Evolutionary conservation across 2,329 filamentous ascomycete genomes (phyloP).

Genomic region (Clonostachys sp.): DNA sequence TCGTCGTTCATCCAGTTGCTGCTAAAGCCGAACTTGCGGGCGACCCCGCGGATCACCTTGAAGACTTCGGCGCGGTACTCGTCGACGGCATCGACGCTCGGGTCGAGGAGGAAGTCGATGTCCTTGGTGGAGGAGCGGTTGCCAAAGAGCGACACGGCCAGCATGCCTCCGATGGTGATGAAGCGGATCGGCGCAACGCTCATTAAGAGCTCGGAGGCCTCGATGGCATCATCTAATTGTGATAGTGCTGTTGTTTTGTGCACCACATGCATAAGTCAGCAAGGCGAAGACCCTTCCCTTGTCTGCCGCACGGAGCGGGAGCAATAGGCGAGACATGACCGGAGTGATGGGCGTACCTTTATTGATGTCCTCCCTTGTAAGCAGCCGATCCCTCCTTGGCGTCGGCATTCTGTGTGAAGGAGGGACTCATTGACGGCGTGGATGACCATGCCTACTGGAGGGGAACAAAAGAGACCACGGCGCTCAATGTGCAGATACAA

Average conservation of each 20-base stretch:
- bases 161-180: slow-evolving; percentile 10
- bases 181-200: slow-evolving; percentile 14
- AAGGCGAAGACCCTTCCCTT: too few species aligned
- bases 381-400: too few species aligned
- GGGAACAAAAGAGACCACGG: too few species aligned
- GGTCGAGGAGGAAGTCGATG: slow-evolving; percentile 12
- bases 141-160: slow-evolving; percentile 11
- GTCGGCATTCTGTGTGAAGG: too few species aligned
- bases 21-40: not conserved
- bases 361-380: too few species aligned
- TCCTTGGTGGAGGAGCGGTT: slow-evolving; percentile 8
- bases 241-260: not conserved
- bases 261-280: too few species aligned
- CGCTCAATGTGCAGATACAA: too few species aligned
- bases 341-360: too few species aligned
- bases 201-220: slow-evolving; percentile 9
- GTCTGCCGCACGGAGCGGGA: too few species aligned
- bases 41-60: slow-evolving; percentile 5
- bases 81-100: slow-evolving; percentile 11
- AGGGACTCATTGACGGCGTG: too few species aligned
- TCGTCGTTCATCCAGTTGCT: slow-evolving; percentile 13
- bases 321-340: too few species aligned
- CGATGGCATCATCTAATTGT: slow-evolving; percentile 9
- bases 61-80: slow-evolving; percentile 10
- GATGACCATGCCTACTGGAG: too few species aligned